A percentile compares a stretch with the other conserved stretches of the same genome.
phyloP scores from a whole-genome alignment of 495 filamentous ascomycete genomes.

The Aspergillus panamensis region DNA sequence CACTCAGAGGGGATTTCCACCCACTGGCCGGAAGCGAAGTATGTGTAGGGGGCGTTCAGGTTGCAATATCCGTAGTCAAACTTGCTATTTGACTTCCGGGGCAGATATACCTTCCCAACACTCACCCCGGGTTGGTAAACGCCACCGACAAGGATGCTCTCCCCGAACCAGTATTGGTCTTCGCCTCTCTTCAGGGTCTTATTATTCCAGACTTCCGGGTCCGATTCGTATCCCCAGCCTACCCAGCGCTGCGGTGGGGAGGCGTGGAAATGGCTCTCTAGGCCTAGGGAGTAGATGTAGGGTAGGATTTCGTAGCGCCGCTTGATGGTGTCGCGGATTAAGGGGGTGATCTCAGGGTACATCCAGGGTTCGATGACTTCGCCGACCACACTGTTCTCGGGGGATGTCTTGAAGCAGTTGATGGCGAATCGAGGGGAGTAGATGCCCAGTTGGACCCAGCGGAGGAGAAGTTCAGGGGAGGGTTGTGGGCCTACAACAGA shows the following conservation, averaged over 20 bases:
- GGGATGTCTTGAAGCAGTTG: conserved; percentile 70
- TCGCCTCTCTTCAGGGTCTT: conserved; percentile 51
- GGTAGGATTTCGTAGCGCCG: conserved; percentile 66
- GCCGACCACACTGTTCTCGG: conserved; percentile 55
- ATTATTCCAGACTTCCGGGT: conserved; percentile 59
- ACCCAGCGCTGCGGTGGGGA: conserved; percentile 63
- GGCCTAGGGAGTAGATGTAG: conserved; percentile 61
- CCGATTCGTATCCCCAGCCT: conserved; percentile 64
- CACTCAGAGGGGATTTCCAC: conserved; percentile 55
- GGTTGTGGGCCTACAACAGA: conserved; percentile 54
- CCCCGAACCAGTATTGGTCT: conserved; percentile 68
- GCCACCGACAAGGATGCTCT: conserved; percentile 60
- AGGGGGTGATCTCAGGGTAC: conserved; percentile 59
- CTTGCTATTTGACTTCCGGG: conserved; percentile 35
- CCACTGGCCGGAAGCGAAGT: conserved; percentile 58
- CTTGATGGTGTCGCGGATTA: conserved; percentile 60
- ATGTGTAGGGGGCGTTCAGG: conserved; percentile 56
- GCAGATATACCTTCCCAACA: conserved; percentile 57
- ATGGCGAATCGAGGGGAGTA: conserved; percentile 67
- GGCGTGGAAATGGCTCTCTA: conserved; percentile 56
- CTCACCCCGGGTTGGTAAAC: conserved; percentile 57
- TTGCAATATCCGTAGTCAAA: conserved; percentile 59
- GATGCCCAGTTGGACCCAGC: conserved; percentile 67
- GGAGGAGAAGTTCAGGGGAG: conserved; percentile 61
- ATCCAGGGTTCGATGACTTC: conserved; percentile 73